These are phyloP conservation scores for Dendrobium nobile DNA, from an alignment of 106 monocot species.

Conservation along the genomic window DNA sequence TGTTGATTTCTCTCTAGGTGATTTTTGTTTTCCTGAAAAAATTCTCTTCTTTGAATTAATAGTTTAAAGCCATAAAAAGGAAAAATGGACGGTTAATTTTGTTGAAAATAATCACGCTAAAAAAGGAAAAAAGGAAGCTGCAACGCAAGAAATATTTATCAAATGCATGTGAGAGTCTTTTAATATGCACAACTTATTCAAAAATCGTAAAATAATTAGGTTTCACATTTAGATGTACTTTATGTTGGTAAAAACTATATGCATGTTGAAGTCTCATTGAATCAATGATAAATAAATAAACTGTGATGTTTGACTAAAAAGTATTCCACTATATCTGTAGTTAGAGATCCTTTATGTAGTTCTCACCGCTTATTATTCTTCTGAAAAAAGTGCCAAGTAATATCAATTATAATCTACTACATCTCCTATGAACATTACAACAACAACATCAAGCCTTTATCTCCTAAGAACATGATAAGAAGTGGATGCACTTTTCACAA, in stretches of 20 bases:
- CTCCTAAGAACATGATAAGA: too few relatives aligned
- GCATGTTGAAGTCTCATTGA: background rate
- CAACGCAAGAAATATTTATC: background rate
- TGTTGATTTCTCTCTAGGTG: constrained; percentile 79
- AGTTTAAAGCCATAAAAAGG: background rate
- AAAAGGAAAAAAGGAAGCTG: background rate
- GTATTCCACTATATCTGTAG: background rate
- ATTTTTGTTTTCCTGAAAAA: background rate
- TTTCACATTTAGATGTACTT: background rate
- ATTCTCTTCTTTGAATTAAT: background rate
- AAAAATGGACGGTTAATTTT: background rate
- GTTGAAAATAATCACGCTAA: background rate
- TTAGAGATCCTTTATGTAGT: background rate
- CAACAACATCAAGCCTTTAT: too few relatives aligned
- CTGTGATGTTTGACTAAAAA: background rate
- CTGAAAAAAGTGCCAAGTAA: background rate
- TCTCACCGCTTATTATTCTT: background rate
- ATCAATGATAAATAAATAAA: background rate
- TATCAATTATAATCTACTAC: background rate
- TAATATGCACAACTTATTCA: background rate
- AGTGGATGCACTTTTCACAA: too few relatives aligned
- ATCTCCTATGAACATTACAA: background rate
- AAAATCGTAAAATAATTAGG: background rate
- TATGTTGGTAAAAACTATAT: background rate
- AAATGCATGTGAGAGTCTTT: background rate